These are phyloP conservation scores for Cordyceps pruinosa DNA, from an alignment of 2,329 filamentous ascomycete genomes.

Conservation along the genomic window DNA sequence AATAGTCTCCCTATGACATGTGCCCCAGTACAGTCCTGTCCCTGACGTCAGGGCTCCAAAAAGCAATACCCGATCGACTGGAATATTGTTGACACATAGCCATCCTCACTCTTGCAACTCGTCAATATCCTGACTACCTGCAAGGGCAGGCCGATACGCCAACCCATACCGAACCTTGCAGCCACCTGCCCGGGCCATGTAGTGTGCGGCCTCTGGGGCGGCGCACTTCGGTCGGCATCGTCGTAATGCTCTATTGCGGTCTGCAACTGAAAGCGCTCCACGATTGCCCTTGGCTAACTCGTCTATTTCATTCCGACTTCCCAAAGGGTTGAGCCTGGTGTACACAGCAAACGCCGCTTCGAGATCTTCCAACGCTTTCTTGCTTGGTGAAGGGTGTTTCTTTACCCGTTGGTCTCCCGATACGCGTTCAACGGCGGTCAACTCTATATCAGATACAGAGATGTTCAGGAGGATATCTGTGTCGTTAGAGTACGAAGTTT, in stretches of 20 bases:
- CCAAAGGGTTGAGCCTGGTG: conserved; percentile 17
- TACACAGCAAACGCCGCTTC: conserved; percentile 30
- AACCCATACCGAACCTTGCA: not conserved
- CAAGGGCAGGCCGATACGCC: not conserved
- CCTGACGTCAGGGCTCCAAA: not conserved
- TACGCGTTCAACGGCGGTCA: not conserved
- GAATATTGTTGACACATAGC: not conserved
- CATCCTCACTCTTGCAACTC: not conserved
- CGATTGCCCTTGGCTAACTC: conserved; percentile 22
- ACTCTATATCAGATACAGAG: not conserved
- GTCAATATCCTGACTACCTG: not conserved
- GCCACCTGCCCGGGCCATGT: too few relatives aligned
- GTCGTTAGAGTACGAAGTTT: not conserved
- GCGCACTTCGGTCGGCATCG: not conserved
- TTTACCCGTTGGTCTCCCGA: conserved; percentile 22
- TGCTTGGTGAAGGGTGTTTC: conserved; percentile 41
- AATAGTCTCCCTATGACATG: not conserved
- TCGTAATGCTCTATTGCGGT: conserved; percentile 23
- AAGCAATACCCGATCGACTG: not conserved
- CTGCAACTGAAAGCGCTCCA: conserved; percentile 18
- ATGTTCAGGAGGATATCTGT: not conserved
- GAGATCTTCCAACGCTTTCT: conserved; percentile 32
- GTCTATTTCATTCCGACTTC: conserved; percentile 20
- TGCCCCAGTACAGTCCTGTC: not conserved
- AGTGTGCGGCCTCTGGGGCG: not conserved